phyloP scores from a whole-genome alignment of 208 protist species.

The Crithidia brevicula region DNA sequence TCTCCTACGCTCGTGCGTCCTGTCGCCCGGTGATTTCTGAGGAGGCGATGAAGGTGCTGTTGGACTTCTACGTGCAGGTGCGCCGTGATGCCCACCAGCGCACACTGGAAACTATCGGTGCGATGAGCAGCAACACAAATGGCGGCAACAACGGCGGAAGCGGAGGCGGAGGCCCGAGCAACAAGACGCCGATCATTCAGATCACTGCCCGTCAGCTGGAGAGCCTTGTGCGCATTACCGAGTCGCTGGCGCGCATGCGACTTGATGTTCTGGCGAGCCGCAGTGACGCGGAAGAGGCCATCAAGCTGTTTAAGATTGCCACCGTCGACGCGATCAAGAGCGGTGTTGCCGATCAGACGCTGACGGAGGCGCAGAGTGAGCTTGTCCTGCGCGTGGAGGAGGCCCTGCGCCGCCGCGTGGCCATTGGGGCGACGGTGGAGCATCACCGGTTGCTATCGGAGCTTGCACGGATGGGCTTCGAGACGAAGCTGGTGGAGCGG shows the following conservation, averaged over 20 bases:
- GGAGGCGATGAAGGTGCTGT: constrained; percentile 91
- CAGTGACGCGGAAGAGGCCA: constrained; percentile 94
- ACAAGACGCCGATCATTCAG: constrained; percentile 87
- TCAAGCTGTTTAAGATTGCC: constrained; percentile 95
- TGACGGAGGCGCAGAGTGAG: constrained; percentile 88
- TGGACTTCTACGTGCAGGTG: constrained; percentile 97
- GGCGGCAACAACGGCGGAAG: constrained; percentile 20
- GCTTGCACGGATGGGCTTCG: constrained; percentile 85
- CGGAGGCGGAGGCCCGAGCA: constrained; percentile 28
- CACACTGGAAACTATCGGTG: constrained; percentile 61
- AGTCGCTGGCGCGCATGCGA: constrained; percentile 97
- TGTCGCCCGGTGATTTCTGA: constrained; percentile 93
- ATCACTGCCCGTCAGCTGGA: constrained; percentile 97
- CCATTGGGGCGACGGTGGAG: constrained; percentile 86
- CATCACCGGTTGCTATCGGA: constrained; percentile 81
- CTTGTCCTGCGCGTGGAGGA: constrained; percentile 86
- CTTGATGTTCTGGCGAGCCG: constrained; percentile 88
- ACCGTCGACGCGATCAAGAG: constrained; percentile 94
- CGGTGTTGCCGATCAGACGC: constrained; percentile 70
- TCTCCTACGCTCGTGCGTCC: constrained; percentile 91
- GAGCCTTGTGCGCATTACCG: constrained; percentile 97
- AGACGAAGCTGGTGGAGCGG: constrained; percentile 83
- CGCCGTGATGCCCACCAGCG: constrained; percentile 81
- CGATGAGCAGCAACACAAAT: constrained; percentile 10
- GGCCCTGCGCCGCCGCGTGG: constrained; percentile 78